These are phyloP conservation scores for Arthrobotrys sphaeroides DNA, from an alignment of 2,329 filamentous ascomycete species.

Conservation along the genomic window DNA sequence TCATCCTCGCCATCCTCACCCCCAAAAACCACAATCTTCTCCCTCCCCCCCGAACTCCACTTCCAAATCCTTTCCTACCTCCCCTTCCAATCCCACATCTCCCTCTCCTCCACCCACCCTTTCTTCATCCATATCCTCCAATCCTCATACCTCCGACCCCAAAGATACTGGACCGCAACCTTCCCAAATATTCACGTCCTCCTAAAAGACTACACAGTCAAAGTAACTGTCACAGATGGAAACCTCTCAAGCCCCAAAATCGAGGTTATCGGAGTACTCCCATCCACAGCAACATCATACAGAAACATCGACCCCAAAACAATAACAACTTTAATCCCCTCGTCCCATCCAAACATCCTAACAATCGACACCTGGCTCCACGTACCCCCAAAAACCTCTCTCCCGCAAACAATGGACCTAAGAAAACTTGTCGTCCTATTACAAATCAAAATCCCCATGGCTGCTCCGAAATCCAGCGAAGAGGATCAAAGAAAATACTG, in stretches of 20 bases:
- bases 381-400: too few relatives aligned
- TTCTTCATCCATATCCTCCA: not conserved
- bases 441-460: not conserved
- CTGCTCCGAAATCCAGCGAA: not conserved
- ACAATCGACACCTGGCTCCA: too few relatives aligned
- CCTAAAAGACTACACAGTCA: not conserved
- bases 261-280: too few relatives aligned
- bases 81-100: not conserved
- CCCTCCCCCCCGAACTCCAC: conserved; percentile 11
- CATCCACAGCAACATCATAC: too few relatives aligned
- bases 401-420: not conserved
- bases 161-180: not conserved
- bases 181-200: not conserved
- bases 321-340: too few relatives aligned
- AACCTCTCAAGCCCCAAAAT: not conserved
- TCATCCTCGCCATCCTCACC: not conserved
- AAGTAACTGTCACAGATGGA: not conserved
- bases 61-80: conserved; percentile 22
- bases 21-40: not conserved
- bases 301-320: too few relatives aligned
- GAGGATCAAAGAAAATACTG: not conserved
- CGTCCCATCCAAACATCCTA: too few relatives aligned
- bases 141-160: not conserved
- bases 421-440: not conserved
- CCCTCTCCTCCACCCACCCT: not conserved